Percentiles rank a stretch among this genome's conserved stretches.
phyloP scores from a whole-genome alignment of 371 early-diverging fungal genomes.

The Lichtheimia ornata region DNA sequence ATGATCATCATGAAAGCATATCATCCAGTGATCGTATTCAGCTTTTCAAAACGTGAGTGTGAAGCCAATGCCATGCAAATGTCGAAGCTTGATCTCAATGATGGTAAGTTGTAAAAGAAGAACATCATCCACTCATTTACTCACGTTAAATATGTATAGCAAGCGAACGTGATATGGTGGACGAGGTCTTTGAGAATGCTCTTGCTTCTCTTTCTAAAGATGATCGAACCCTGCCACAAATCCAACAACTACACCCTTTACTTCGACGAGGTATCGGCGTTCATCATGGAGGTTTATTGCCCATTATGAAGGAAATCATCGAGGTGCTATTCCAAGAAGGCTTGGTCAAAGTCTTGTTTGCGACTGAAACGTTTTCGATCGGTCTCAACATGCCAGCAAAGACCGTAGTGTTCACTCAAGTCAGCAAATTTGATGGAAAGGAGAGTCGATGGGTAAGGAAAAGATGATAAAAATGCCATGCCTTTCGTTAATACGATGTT shows the following conservation, averaged over 20 bases:
- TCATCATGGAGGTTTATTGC: slow-evolving; percentile 99
- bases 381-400: slow-evolving; percentile 99
- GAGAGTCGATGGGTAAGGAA: slow-evolving; percentile 70
- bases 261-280: slow-evolving; percentile 98
- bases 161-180: slow-evolving; percentile 87
- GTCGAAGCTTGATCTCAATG: slow-evolving; percentile 94
- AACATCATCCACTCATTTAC: neutral
- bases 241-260: slow-evolving; percentile 93
- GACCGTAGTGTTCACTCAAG: slow-evolving; percentile 98
- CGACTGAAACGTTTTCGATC: slow-evolving; percentile 99
- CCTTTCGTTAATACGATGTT: neutral
- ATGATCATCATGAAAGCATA: slow-evolving; percentile 94
- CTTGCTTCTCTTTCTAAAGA: slow-evolving; percentile 89
- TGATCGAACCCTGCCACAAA: slow-evolving; percentile 94
- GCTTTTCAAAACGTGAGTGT: slow-evolving; percentile 97
- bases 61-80: slow-evolving; percentile 92
- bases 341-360: slow-evolving; percentile 98
- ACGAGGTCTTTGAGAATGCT: slow-evolving; percentile 92
- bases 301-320: slow-evolving; percentile 99
- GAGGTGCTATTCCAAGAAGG: slow-evolving; percentile 99
- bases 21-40: slow-evolving; percentile 98
- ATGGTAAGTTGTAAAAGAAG: slow-evolving; percentile 37
- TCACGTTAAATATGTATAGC: slow-evolving; percentile 28
- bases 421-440: slow-evolving; percentile 98
- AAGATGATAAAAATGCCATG: neutral